Percentiles rank a stretch among this genome's conserved stretches.
Evolutionary conservation across 2,329 filamentous ascomycete genomes (phyloP).

Genomic region (Chaetomium sp.): DNA sequence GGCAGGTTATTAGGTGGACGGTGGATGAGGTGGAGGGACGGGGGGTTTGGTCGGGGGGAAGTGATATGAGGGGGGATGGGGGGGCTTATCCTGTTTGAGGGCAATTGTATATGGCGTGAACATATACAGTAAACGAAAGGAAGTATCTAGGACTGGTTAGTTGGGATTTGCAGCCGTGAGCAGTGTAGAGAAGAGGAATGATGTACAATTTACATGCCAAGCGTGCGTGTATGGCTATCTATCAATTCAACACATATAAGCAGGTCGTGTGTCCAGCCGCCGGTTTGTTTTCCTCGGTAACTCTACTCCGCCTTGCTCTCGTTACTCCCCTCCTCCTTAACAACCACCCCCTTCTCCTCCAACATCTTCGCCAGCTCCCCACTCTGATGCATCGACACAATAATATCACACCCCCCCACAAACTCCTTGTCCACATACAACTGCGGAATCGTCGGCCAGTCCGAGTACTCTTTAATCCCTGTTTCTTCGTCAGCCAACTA

Average conservation of each 20-base stretch:
- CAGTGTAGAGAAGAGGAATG: not conserved
- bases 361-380: constrained; percentile 87
- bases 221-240: constrained; percentile 4
- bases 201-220: constrained; percentile 8
- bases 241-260: not conserved
- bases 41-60: constrained; percentile 79
- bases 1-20: constrained; percentile 77
- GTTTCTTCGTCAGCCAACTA: constrained; percentile 12
- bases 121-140: not conserved
- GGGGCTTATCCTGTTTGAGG: constrained; percentile 48
- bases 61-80: constrained; percentile 82
- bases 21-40: constrained; percentile 62
- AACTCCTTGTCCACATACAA: constrained; percentile 95
- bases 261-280: not conserved
- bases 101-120: constrained; percentile 20
- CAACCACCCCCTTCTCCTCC: constrained; percentile 85
- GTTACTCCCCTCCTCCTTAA: constrained; percentile 41
- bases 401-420: constrained; percentile 92
- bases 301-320: constrained; percentile 13
- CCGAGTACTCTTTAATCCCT: constrained; percentile 99
- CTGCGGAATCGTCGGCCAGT: constrained; percentile 98
- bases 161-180: too few species aligned
- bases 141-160: not conserved
- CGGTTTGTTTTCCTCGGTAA: constrained; percentile 23
- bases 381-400: constrained; percentile 95